A percentile compares a stretch with the other conserved stretches of the same genome.
Conservation (phyloP, 192 early-diverging fungal species). For the Podila horticola region DNA sequence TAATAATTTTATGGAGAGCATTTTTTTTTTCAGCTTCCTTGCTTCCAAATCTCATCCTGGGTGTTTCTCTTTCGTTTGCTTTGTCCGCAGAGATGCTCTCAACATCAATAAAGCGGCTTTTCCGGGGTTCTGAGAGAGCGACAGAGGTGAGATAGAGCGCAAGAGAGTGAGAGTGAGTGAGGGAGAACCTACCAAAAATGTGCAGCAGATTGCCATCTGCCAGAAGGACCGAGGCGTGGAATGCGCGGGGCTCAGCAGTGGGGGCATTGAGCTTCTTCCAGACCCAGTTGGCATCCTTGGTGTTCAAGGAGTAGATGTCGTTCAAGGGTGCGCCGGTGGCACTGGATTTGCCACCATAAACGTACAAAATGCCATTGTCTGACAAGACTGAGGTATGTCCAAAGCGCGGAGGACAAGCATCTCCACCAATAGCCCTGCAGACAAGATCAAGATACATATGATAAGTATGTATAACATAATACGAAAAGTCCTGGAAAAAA, state of each 20-base stretch:
- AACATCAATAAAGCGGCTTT: too few species aligned
- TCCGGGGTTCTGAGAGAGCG: not conserved
- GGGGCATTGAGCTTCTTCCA: constrained; percentile 15
- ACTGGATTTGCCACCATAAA: constrained; percentile 21
- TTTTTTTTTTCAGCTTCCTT: too few species aligned
- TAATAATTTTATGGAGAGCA: too few species aligned
- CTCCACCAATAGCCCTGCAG: not conserved
- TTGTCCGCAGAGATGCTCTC: too few species aligned
- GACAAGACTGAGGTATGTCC: constrained; percentile 21
- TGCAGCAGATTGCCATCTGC: constrained; percentile 17
- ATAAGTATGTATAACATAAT: too few species aligned
- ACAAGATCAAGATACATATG: not conserved
- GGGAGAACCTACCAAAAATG: constrained; percentile 18
- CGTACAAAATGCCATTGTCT: constrained; percentile 4
- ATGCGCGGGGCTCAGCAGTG: constrained; percentile 20
- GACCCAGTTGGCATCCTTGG: not conserved
- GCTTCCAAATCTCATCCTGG: too few species aligned
- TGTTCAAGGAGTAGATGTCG: constrained; percentile 20
- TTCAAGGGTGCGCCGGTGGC: not conserved
- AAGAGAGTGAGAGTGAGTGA: not conserved
- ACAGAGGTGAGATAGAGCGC: not conserved
- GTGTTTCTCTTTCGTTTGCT: too few species aligned
- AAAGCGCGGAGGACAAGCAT: constrained; percentile 1
- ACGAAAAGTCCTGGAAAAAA: too few species aligned
- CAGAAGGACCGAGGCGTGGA: constrained; percentile 31